These are phyloP conservation scores for Ogataea sp. DNA, from an alignment of 805 yeast species.

Conservation along the genomic window DNA sequence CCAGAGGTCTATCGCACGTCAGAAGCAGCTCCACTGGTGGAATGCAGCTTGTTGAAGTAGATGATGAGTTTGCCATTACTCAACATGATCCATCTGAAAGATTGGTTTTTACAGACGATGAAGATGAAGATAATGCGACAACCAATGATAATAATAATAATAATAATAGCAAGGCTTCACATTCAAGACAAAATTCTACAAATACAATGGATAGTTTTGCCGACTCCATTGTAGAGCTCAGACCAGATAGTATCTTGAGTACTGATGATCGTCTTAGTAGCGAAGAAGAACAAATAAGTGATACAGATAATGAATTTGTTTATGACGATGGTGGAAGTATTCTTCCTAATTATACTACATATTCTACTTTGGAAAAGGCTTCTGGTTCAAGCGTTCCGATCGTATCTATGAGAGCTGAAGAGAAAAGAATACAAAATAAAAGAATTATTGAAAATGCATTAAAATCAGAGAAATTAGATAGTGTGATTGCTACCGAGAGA, in stretches of 20 bases:
- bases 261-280: slow-evolving; percentile 18
- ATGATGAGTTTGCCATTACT: slow-evolving; percentile 52
- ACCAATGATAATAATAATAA: slow-evolving; percentile 12
- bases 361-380: slow-evolving; percentile 2
- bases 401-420: slow-evolving; percentile 13
- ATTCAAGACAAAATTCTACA: too few relatives aligned
- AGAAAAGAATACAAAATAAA: slow-evolving; percentile 1
- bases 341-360: slow-evolving; percentile 47
- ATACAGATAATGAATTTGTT: slow-evolving; percentile 52
- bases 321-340: slow-evolving; percentile 53
- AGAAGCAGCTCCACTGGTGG: slow-evolving; percentile 14
- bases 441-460: slow-evolving; percentile 32
- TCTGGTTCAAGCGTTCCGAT: slow-evolving; percentile 10
- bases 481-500: slow-evolving; percentile 48
- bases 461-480: slow-evolving; percentile 44
- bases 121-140: slow-evolving; percentile 3
- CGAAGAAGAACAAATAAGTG: slow-evolving; percentile 56
- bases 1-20: slow-evolving; percentile 16
- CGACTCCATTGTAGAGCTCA: slow-evolving; percentile 7
- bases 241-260: too few relatives aligned
- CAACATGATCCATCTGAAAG: slow-evolving; percentile 72
- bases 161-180: too few relatives aligned
- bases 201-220: slow-evolving; percentile 8
- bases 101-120: slow-evolving; percentile 20
- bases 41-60: slow-evolving; percentile 12